Conservation (phyloP, 2,329 filamentous ascomycete species). For the Fulvia fulva region DNA sequence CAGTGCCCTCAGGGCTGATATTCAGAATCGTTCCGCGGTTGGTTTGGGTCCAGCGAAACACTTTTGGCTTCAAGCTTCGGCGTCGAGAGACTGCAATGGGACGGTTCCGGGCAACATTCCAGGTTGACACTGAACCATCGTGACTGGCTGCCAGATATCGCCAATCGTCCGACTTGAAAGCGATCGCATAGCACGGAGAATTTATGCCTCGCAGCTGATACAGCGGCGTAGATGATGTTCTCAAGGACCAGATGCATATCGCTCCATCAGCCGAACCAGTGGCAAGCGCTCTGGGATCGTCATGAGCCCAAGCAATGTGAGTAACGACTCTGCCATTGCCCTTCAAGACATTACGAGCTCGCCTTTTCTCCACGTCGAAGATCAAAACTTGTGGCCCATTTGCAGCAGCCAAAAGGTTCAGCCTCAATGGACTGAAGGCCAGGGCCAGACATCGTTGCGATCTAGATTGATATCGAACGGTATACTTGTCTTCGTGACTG, state of each 20-base stretch:
- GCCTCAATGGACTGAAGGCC: slow-evolving; percentile 16
- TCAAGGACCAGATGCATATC: slow-evolving; percentile 23
- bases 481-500: not conserved
- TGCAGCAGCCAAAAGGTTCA: slow-evolving; percentile 22
- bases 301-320: slow-evolving; percentile 13
- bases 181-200: slow-evolving; percentile 18
- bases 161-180: slow-evolving; percentile 10
- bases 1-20: not conserved
- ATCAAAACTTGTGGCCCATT: slow-evolving; percentile 20
- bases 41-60: slow-evolving; percentile 14
- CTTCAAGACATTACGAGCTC: slow-evolving; percentile 12
- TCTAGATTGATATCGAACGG: slow-evolving; percentile 7
- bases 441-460: slow-evolving; percentile 16
- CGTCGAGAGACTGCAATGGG: slow-evolving; percentile 12
- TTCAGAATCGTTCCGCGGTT: not conserved
- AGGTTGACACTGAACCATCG: slow-evolving; percentile 9
- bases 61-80: slow-evolving; percentile 4
- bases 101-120: slow-evolving; percentile 9
- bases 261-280: slow-evolving; percentile 22
- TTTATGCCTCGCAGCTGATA: slow-evolving; percentile 16
- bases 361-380: slow-evolving; percentile 18
- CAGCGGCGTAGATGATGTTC: slow-evolving; percentile 14
- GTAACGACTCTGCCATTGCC: slow-evolving; percentile 24
- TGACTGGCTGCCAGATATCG: slow-evolving; percentile 15
- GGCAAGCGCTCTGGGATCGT: slow-evolving; percentile 15